A percentile compares a stretch with the other conserved stretches of the same genome.
phyloP scores from a whole-genome alignment of 2,329 filamentous ascomycete species.

The Fusarium sp. region DNA sequence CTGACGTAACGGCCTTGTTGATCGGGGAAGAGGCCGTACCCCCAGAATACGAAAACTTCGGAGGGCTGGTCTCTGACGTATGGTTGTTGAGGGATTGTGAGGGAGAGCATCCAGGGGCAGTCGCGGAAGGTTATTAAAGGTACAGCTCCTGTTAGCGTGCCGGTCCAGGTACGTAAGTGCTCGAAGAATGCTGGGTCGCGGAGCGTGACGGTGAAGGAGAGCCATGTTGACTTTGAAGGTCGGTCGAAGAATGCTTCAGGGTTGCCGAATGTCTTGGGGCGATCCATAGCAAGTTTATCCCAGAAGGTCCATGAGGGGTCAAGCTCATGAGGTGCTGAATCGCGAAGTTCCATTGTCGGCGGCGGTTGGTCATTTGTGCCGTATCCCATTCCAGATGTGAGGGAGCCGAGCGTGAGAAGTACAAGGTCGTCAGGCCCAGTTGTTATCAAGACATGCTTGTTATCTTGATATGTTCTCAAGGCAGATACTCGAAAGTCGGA shows the following conservation, averaged over 20 bases:
- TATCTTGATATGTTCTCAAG: conserved; percentile 33
- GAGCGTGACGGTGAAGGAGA: conserved; percentile 40
- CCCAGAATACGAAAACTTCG: conserved; percentile 41
- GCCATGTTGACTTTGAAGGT: conserved; percentile 41
- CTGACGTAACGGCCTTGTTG: conserved; percentile 37
- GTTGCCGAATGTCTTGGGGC: conserved; percentile 37
- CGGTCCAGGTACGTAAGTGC: conserved; percentile 37
- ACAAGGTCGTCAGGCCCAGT: conserved; percentile 29
- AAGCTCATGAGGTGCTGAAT: conserved; percentile 40
- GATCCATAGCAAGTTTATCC: conserved; percentile 36
- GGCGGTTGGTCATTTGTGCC: conserved; percentile 36
- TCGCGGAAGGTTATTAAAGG: conserved; percentile 41
- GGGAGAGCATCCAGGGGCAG: conserved; percentile 41
- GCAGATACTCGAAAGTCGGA: conserved; percentile 31
- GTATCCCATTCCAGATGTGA: conserved; percentile 42
- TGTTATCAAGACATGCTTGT: conserved; percentile 14
- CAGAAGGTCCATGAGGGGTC: conserved; percentile 40
- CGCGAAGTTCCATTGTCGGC: conserved; percentile 40
- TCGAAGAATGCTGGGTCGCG: conserved; percentile 35
- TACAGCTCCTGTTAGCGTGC: conserved; percentile 34
- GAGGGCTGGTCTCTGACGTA: conserved; percentile 39
- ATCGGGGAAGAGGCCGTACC: conserved; percentile 41
- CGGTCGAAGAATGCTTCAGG: conserved; percentile 43
- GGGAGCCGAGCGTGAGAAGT: conserved; percentile 36
- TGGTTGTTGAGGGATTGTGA: conserved; percentile 37